A percentile compares a stretch with the other conserved stretches of the same genome.
phyloP scores from a whole-genome alignment of 1,284 basidiomycete genomes.

The Malassezia vespertilionis region DNA sequence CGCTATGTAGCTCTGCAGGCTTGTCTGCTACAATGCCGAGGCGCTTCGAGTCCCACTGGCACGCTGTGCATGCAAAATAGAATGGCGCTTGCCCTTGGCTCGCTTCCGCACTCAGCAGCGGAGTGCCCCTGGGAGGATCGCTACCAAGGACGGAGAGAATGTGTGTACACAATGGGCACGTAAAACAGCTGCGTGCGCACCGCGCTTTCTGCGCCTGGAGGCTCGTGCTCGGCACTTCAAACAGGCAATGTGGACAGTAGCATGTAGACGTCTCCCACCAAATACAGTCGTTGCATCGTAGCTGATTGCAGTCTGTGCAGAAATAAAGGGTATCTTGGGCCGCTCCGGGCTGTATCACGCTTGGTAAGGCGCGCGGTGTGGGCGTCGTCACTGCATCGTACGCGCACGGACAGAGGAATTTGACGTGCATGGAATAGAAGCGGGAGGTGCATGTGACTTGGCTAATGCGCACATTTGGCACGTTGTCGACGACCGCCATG shows the following conservation, averaged over 20 bases:
- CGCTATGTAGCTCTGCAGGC: slow-evolving; percentile 63
- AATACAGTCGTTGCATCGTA: slow-evolving; percentile 84
- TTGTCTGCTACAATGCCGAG: slow-evolving; percentile 89
- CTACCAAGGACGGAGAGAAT: slow-evolving; percentile 76
- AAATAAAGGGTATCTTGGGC: slow-evolving; percentile 78
- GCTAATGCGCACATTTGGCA: not conserved
- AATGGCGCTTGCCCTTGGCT: slow-evolving; percentile 70
- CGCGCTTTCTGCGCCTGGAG: slow-evolving; percentile 90
- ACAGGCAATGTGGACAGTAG: slow-evolving; percentile 97
- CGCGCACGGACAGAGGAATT: slow-evolving; percentile 2
- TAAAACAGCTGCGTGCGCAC: slow-evolving; percentile 95
- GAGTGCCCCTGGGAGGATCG: slow-evolving; percentile 54
- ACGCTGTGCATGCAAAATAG: slow-evolving; percentile 78
- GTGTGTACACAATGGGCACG: slow-evolving; percentile 81
- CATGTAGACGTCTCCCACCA: slow-evolving; percentile 85
- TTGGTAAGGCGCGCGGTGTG: not conserved
- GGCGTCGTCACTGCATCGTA: slow-evolving; percentile 1
- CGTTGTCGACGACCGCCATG: not conserved
- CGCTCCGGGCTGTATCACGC: not conserved
- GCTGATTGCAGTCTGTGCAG: slow-evolving; percentile 93
- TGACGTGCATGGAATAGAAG: not conserved
- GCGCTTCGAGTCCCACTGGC: slow-evolving; percentile 85
- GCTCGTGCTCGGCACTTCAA: slow-evolving; percentile 91
- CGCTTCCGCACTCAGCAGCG: slow-evolving; percentile 36
- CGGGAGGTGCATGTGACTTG: not conserved